Percentiles rank a stretch among this genome's conserved stretches.
Conservation (phyloP, 345 rosid species). For the Syzygium aqueum region DNA sequence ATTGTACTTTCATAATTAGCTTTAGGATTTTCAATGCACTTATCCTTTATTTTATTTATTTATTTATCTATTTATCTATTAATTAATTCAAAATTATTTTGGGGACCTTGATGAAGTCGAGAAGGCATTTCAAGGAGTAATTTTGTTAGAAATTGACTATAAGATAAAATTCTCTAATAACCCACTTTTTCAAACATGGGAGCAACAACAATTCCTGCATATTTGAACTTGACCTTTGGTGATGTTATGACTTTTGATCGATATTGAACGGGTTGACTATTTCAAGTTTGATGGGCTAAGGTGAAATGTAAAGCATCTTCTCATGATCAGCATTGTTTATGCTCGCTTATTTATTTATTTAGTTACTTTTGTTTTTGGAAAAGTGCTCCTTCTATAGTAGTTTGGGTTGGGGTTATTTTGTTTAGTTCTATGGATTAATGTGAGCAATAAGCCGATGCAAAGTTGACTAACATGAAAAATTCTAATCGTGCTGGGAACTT, state of each 20-base stretch:
- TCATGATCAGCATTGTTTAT: background rate
- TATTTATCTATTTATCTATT: background rate
- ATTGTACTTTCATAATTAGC: too few species aligned
- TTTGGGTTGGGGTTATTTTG: too few species aligned
- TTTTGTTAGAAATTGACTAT: background rate
- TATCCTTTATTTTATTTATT: too few species aligned
- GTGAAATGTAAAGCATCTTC: background rate
- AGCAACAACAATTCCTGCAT: background rate
- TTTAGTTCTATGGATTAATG: too few species aligned
- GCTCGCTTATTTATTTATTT: too few species aligned
- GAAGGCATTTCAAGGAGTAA: background rate
- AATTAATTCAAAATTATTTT: background rate
- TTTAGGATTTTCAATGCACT: too few species aligned
- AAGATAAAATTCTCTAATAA: background rate
- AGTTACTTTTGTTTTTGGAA: background rate
- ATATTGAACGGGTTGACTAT: background rate
- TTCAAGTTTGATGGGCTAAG: background rate
- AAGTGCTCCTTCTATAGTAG: background rate
- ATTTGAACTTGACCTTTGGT: background rate
- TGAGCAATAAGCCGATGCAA: too few species aligned
- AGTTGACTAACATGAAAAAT: background rate
- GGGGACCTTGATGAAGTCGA: background rate
- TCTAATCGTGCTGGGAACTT: background rate
- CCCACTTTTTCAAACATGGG: background rate
- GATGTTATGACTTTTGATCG: background rate